Evolutionary conservation across 257 asterid genomes (phyloP).

Genomic region (Apocynum venetum): DNA sequence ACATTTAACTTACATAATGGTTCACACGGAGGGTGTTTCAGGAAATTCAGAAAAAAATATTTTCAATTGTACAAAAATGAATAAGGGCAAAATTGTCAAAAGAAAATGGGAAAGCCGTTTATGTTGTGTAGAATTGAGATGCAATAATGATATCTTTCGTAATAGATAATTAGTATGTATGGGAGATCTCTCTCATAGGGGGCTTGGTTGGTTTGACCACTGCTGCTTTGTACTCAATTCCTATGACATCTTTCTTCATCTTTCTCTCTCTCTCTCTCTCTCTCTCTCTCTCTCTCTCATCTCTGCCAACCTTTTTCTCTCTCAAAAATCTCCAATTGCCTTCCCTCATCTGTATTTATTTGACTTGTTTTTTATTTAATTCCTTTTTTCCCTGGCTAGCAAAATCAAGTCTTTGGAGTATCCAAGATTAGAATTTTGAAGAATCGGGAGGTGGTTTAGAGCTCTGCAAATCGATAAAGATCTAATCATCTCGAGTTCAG

Average conservation of each 20-base stretch:
- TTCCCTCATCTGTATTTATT: constrained; percentile 41
- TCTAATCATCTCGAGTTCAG: constrained; percentile 22
- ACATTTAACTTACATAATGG: neutral
- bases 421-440: constrained; percentile 7
- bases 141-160: constrained; percentile 13
- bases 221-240: constrained; percentile 28
- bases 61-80: neutral
- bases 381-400: neutral
- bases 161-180: constrained; percentile 17
- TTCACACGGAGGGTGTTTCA: neutral
- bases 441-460: constrained; percentile 17
- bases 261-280: constrained; percentile 11
- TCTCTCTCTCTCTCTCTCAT: constrained; percentile 10
- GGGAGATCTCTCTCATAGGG: neutral
- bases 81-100: constrained; percentile 7
- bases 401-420: neutral
- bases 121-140: neutral
- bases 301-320: constrained; percentile 22
- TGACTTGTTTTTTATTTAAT: constrained; percentile 29
- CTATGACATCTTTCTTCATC: constrained; percentile 7
- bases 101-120: neutral
- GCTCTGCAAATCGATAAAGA: constrained; percentile 26
- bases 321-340: constrained; percentile 34
- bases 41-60: neutral
- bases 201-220: constrained; percentile 56